Base-by-base conservation (phyloP, 2,329 filamentous ascomycete species). In the Clarireedia hainanense region DNA sequence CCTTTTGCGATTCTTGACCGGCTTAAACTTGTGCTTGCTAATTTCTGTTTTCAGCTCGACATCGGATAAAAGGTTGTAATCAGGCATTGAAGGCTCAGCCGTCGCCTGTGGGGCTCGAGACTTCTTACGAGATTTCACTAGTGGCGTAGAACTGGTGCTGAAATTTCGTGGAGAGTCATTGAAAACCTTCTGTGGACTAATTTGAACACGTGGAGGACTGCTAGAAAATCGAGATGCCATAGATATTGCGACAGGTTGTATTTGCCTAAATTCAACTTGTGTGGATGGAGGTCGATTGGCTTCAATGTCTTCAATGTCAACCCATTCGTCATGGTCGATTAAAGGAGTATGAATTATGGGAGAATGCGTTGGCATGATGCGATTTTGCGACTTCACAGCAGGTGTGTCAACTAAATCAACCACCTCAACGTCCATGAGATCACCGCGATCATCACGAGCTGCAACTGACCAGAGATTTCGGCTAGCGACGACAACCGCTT, bases 21-120 rank as follows among this genome's bases (percentile, higher is more conserved):
- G 74, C 66, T 91, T 91, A 70, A 91, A 91, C 0, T 85, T 86
- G 64, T 83, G 90, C 0, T 75, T 74, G 5, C 77, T 72, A 46
- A 91, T 72, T 64, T 86, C 78, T 55, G 76, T 80, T 2, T 81
- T 73, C 15, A 91, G 72, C 57, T 87, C 80, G 7, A 75, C 71
- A 58, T 86, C 84, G 3, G 84, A 84, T 57, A 80, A 84, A 0
- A 78, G 70, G 42, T 79, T 76, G 58, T 80, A 91, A 10, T 80
- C 77, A 2, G 86, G 86, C 57, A 58, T 64, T 52, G 50, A 49
- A 27, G 34, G 23, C 7, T 46, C 17, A 14, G 7, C 37, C 15
- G 24, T 45, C 12, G 24, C 42, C 24, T 5, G 10, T 6, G 2
- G 20, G 10, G 17, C 12, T 39, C 15, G 6, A 12, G 20, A n/a